Evolutionary conservation across 2,329 filamentous ascomycete species (phyloP), one percentile per base, ranked within the genome.

Genomic region (Pestalotiopsis sp.): DNA sequence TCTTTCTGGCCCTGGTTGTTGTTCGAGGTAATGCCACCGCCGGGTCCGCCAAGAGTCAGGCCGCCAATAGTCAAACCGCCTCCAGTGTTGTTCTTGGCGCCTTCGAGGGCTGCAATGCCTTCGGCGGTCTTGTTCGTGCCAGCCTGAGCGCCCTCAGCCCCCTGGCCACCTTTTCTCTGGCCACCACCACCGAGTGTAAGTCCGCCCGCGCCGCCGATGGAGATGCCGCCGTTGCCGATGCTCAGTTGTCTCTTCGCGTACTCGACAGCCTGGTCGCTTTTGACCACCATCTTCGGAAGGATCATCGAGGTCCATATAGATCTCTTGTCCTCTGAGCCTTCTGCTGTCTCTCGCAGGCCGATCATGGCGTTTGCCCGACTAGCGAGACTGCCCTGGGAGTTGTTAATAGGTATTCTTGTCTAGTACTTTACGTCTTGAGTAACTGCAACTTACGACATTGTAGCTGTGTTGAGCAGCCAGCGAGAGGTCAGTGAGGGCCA

Each of bases 301-400:
- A 57, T 55, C 17, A 22, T n/a, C 24, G 44, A 20, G 13, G 44
- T 65, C 63, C 38, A 56, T 14, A 39, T 48, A 3, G 44, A 55
- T 10, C 63, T 22, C 40, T 65, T 65, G 1, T 14, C 63, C 1
- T 44, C 35, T 3, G 61, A 30, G 2, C 38, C 39, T 13, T 22
- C 39, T 6, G n/a, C 13, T 6, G 40, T 6, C 1, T 52, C 22
- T 48, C 55, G 39, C n/a, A 52, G 13, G 55, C 56, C 38, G 1
- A 66, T 59, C 64, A 69, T 68, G 4, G 66, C 48, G 17, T 65
- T 70, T 35, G 70, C 70, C n/a, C 68, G 69, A 17, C 66, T 63
- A 6, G 70, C 69, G 17, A 68, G 64, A 61, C 69, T 67, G 17
- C 70, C 70, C 69, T 70, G 35, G 3, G 35, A 57, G 40, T 26